A percentile compares a stretch with the other conserved stretches of the same genome.
Conservation (phyloP, 2,329 filamentous ascomycete genomes). For the Penicillium aurantiogriseum region DNA sequence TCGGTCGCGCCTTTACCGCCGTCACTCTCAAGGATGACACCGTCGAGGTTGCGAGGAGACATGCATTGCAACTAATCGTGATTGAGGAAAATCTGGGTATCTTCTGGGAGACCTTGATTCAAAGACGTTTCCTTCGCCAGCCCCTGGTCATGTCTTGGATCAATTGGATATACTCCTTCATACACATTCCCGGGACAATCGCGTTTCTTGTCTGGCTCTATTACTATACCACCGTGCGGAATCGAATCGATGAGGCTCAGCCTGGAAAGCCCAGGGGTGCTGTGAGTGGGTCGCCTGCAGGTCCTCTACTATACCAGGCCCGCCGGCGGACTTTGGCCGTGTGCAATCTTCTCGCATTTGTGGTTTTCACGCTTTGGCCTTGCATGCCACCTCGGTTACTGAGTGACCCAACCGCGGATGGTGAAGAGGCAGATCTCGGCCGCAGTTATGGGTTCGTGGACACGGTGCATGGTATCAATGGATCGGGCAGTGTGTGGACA, state of each 20-base stretch:
- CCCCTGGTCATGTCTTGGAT: constrained; percentile 64
- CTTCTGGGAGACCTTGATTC: constrained; percentile 64
- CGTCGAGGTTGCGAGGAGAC: constrained; percentile 65
- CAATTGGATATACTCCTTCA: constrained; percentile 72
- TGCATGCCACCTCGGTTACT: constrained; percentile 61
- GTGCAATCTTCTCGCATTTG: constrained; percentile 60
- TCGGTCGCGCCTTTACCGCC: constrained; percentile 70
- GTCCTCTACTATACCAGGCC: constrained; percentile 55
- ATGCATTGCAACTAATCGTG: constrained; percentile 66
- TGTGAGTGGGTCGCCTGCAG: constrained; percentile 45
- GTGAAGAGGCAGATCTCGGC: constrained; percentile 56
- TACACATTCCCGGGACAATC: constrained; percentile 75
- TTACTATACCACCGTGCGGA: constrained; percentile 66
- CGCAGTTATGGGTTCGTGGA: constrained; percentile 61
- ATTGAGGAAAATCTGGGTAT: constrained; percentile 64
- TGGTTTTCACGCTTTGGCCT: constrained; percentile 59
- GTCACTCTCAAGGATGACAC: constrained; percentile 66
- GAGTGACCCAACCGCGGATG: constrained; percentile 54
- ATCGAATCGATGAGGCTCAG: constrained; percentile 46
- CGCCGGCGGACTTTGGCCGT: constrained; percentile 57
- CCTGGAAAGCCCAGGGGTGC: constrained; percentile 38
- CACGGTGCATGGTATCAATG: constrained; percentile 57
- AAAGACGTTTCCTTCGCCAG: constrained; percentile 56
- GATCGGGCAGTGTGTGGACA: constrained; percentile 68
- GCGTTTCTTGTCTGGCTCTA: constrained; percentile 66